Evolutionary conservation across 441 rosid genomes (phyloP).

Genomic region (Jatropha podagrica): DNA sequence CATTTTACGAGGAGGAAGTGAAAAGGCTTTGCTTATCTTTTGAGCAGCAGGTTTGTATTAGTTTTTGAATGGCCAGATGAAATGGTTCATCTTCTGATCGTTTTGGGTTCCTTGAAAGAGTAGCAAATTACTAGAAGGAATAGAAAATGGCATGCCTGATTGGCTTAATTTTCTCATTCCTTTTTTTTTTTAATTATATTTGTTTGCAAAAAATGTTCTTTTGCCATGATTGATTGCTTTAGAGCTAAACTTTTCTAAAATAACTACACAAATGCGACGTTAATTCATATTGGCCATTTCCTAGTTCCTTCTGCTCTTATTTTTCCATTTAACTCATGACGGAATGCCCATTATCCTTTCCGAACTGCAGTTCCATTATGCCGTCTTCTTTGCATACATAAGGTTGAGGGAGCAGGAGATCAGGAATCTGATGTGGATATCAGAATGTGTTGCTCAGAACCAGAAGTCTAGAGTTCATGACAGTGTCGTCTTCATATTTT

Average conservation of each 20-base stretch:
- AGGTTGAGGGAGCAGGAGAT: slow-evolving; percentile 98
- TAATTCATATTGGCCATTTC: not conserved
- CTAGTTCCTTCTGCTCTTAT: not conserved
- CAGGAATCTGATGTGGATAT: slow-evolving; percentile 97
- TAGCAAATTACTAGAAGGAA: not conserved
- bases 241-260: no score
- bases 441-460: slow-evolving; percentile 97
- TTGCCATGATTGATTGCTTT: not conserved
- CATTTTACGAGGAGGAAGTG: slow-evolving; percentile 97
- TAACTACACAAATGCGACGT: not conserved
- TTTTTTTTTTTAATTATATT: not conserved
- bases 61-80: not conserved
- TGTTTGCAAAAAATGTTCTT: not conserved
- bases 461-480: slow-evolving; percentile 98
- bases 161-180: not conserved
- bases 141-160: not conserved
- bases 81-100: not conserved
- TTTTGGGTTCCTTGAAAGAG: not conserved
- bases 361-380: slow-evolving; percentile 82
- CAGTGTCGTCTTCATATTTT: slow-evolving; percentile 92
- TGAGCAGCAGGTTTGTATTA: slow-evolving; percentile 80
- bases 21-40: slow-evolving; percentile 95
- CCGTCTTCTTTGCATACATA: slow-evolving; percentile 90
- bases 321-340: not conserved
- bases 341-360: slow-evolving; percentile 12